A percentile compares a stretch with the other conserved stretches of the same genome.
phyloP scores from a whole-genome alignment of 352 stramenopile species.

The Aphanomyces cochlioides region DNA sequence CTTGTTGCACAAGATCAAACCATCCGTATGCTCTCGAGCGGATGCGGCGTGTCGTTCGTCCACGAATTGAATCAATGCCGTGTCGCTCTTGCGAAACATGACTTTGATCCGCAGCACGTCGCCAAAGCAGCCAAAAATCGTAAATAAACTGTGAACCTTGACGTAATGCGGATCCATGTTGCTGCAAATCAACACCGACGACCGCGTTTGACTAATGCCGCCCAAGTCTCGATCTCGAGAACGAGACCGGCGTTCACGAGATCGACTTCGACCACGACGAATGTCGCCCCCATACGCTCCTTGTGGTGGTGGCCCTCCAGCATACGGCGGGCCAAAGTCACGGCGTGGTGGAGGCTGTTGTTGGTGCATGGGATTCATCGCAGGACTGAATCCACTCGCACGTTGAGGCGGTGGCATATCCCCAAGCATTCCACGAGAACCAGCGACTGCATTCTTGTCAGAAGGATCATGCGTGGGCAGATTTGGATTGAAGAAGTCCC shows the following conservation, averaged over 20 bases:
- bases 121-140: slow-evolving; percentile 80
- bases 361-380: neutral
- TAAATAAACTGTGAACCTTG: slow-evolving; percentile 63
- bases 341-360: neutral
- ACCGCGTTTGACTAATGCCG: slow-evolving; percentile 32
- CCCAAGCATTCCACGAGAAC: neutral
- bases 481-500: slow-evolving; percentile 72
- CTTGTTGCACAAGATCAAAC: slow-evolving; percentile 65
- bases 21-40: slow-evolving; percentile 71
- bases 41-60: slow-evolving; percentile 71
- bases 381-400: neutral
- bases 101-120: slow-evolving; percentile 82
- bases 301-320: neutral
- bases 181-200: slow-evolving; percentile 78
- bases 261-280: neutral
- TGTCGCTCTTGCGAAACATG: slow-evolving; percentile 84
- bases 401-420: slow-evolving; percentile 27
- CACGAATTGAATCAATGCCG: slow-evolving; percentile 72
- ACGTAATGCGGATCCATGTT: slow-evolving; percentile 67
- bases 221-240: neutral
- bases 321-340: neutral
- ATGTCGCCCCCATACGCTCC: neutral
- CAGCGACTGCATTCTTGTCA: neutral
- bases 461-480: slow-evolving; percentile 39
- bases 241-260: slow-evolving; percentile 4